phyloP scores from a whole-genome alignment of 257 asterid genomes.

The Solanum gandarillasii region DNA sequence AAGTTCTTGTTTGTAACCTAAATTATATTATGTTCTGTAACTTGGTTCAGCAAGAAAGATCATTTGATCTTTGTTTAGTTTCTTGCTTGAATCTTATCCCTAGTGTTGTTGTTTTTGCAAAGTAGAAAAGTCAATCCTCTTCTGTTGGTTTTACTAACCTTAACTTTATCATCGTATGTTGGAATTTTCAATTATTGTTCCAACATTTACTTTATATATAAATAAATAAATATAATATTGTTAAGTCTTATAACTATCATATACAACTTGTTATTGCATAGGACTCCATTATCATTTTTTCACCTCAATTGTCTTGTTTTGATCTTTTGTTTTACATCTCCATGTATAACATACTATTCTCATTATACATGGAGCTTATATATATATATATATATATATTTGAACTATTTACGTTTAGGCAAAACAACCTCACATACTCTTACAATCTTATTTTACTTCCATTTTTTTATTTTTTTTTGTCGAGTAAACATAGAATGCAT shows the following conservation, averaged over 20 bases:
- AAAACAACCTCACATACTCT: background rate
- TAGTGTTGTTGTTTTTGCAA: background rate
- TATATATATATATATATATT: background rate
- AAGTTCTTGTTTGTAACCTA: constrained; percentile 61
- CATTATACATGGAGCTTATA: background rate
- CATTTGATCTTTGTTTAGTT: background rate
- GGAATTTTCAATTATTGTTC: background rate
- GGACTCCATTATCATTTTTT: background rate
- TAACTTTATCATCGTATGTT: background rate
- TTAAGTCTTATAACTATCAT: background rate
- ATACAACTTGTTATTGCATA: background rate
- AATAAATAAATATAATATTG: background rate
- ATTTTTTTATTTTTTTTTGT: no score
- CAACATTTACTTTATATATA: background rate
- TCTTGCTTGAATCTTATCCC: background rate
- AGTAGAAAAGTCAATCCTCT: background rate
- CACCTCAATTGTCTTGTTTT: background rate
- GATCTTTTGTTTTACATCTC: background rate
- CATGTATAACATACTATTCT: background rate
- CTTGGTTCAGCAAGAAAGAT: background rate
- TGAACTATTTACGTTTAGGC: background rate
- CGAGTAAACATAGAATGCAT: background rate
- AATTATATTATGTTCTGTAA: background rate
- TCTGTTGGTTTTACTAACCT: background rate
- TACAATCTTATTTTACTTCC: background rate